These are phyloP conservation scores for Cyclocybe aegerita DNA, from an alignment of 768 basidiomycete genomes.

Conservation along the genomic window DNA sequence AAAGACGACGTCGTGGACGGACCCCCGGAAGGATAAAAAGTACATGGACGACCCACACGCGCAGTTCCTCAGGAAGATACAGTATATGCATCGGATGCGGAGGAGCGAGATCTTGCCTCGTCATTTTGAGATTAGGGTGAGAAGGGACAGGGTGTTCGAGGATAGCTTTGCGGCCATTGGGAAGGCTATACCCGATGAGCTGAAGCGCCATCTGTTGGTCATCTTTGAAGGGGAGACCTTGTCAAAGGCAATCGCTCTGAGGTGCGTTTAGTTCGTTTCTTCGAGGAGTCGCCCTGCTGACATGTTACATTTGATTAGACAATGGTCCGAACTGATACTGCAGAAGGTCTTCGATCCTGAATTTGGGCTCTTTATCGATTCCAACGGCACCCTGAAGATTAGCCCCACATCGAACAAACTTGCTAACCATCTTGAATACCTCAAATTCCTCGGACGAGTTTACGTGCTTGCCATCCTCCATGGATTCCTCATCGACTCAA, in stretches of 20 bases:
- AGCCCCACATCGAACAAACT: constrained; percentile 70
- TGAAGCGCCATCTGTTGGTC: constrained; percentile 66
- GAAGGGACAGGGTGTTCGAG: constrained; percentile 76
- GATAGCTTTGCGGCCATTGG: constrained; percentile 82
- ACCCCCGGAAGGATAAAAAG: constrained; percentile 74
- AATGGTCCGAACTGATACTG: constrained; percentile 82
- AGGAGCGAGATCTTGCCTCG: constrained; percentile 55
- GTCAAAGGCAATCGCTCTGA: constrained; percentile 67
- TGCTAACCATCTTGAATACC: constrained; percentile 72
- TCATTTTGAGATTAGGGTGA: constrained; percentile 80
- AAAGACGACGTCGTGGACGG: constrained; percentile 92
- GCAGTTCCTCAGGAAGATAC: constrained; percentile 84
- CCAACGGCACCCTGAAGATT: constrained; percentile 69
- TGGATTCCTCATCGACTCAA: constrained; percentile 30
- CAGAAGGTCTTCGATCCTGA: constrained; percentile 76
- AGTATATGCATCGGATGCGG: constrained; percentile 90
- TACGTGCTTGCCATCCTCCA: constrained; percentile 77
- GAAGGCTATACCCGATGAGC: constrained; percentile 62
- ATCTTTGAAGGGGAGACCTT: constrained; percentile 73
- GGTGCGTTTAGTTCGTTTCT: constrained; percentile 36
- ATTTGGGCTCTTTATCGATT: constrained; percentile 66
- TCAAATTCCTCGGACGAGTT: constrained; percentile 74
- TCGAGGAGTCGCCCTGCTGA: constrained; percentile 1
- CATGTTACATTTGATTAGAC: constrained; percentile 37
- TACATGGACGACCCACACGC: constrained; percentile 80